Evolutionary conservation across 768 basidiomycete species (phyloP), one percentile per base, ranked within the genome.

Genomic region (Hericium coralloides): DNA sequence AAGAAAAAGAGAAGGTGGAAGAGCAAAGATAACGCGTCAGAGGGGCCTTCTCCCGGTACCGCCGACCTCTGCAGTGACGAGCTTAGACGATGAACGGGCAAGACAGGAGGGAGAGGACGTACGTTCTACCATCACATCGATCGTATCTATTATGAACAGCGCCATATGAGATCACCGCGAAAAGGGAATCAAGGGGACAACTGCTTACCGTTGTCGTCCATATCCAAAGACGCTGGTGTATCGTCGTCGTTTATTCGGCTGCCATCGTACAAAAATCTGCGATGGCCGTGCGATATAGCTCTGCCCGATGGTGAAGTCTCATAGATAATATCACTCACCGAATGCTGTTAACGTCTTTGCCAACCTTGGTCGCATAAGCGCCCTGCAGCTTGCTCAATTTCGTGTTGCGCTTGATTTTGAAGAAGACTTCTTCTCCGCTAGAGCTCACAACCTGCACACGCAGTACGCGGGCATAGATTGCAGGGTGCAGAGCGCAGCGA

Each of bases 101-200:
- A 8, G 43, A 45, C n/a, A 25, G 9, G 12, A 49, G 22, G 6
- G 23, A 50, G 26, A 50, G 49, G 25, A 79, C 85, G 61, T 75
- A 95, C 92, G 93, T 75, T 95, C 92, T 58, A 95, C 89, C 87
- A 94, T 91, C 60, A 95, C 94, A 78, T 98, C 94, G 72, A 98
- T 93, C 7, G 92, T 85, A 69, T 98, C 94, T 85, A 65, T 22
- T 52, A 56, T 31, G 58, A 53, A 37, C 55, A 47, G 36, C 56
- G 48, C 20, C 50, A 49, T n/a, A 15, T 41, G 37, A 15, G 41
- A 38, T 36, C 31, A 26, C n/a, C 45, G 18, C 15, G 22, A 26
- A 25, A 38, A 1, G 31, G 25, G 18, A 15, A 26, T 26, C 7
- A 47, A 55, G 4, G 12, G 36, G 38, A 45, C 5, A 36, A 26